Conservation (phyloP, 2,329 filamentous ascomycete genomes). For the Laburnicola sp. region DNA sequence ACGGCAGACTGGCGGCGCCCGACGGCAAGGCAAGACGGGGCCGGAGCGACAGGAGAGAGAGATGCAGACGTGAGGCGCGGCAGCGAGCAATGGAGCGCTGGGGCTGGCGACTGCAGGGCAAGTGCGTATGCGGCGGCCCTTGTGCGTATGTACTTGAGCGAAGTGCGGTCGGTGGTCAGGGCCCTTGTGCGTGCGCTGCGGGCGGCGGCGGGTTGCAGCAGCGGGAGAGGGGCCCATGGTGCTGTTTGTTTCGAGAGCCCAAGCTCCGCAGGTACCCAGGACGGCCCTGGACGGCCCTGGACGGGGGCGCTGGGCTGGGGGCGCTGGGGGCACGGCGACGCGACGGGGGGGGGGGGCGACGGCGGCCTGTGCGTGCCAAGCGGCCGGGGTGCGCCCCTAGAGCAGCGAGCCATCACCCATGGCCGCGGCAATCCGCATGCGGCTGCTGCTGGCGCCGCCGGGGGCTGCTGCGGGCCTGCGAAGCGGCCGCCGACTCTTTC, state of each 20-base stretch:
- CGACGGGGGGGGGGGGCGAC: conserved; percentile 5
- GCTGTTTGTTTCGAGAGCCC: conserved; percentile 36
- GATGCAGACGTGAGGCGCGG: conserved; percentile 22
- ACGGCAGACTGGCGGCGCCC: background rate
- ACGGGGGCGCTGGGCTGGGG: no score
- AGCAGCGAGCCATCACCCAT: conserved; percentile 16
- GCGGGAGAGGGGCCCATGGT: conserved; percentile 25
- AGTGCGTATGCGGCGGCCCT: conserved; percentile 32
- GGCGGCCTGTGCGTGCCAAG: conserved; percentile 15
- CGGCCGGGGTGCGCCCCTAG: conserved; percentile 15
- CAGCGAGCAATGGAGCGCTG: conserved; percentile 8
- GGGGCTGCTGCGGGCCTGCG: conserved; percentile 14
- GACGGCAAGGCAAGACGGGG: conserved; percentile 19
- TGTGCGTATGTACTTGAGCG: conserved; percentile 43
- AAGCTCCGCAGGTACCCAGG: conserved; percentile 12
- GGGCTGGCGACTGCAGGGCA: conserved; percentile 34
- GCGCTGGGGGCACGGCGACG: conserved; percentile 18
- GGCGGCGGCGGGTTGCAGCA: conserved; percentile 35
- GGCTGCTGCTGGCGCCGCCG: background rate
- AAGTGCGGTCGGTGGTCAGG: conserved; percentile 27
- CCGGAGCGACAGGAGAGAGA: conserved; percentile 18
- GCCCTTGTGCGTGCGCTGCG: conserved; percentile 41
- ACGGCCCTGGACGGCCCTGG: no score
- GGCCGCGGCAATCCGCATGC: background rate
- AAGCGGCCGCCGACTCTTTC: conserved; percentile 18